Conservation (phyloP, 2,329 filamentous ascomycete genomes). For the Paraconiothyrium sp. region DNA sequence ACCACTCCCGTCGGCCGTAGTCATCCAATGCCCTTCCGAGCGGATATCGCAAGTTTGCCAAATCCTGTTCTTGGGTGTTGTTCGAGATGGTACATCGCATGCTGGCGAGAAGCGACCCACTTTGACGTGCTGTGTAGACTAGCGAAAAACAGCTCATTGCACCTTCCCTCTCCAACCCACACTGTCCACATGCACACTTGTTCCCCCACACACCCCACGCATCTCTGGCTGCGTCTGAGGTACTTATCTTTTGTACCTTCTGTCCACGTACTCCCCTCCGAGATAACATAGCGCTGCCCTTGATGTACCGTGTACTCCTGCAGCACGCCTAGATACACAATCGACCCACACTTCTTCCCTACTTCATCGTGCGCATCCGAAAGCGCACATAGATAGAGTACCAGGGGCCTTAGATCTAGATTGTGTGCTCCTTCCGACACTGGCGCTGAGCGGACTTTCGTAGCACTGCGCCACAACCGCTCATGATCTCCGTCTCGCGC, state of each 20-base stretch:
- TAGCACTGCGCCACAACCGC: constrained; percentile 5
- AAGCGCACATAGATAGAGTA: background rate
- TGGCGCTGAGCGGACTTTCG: constrained; percentile 9
- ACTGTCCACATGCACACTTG: background rate
- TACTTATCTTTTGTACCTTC: background rate
- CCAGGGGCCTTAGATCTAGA: background rate
- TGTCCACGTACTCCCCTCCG: background rate
- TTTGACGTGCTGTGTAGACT: background rate
- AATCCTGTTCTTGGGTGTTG: background rate
- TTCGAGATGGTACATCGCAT: background rate
- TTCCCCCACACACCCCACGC: background rate
- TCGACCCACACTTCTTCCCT: background rate
- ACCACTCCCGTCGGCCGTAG: background rate
- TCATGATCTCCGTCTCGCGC: background rate
- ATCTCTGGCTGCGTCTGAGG: background rate
- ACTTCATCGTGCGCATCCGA: background rate
- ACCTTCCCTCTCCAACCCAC: background rate
- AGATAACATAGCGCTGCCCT: background rate
- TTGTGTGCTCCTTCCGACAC: constrained; percentile 5
- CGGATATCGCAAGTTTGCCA: background rate
- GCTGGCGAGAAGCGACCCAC: background rate
- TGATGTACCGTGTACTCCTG: background rate
- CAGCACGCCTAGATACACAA: constrained; percentile 2
- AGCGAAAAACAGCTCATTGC: background rate
- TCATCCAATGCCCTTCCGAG: background rate